phyloP scores from a whole-genome alignment of 805 yeast genomes.

The Saccharomycopsis selenospora region DNA sequence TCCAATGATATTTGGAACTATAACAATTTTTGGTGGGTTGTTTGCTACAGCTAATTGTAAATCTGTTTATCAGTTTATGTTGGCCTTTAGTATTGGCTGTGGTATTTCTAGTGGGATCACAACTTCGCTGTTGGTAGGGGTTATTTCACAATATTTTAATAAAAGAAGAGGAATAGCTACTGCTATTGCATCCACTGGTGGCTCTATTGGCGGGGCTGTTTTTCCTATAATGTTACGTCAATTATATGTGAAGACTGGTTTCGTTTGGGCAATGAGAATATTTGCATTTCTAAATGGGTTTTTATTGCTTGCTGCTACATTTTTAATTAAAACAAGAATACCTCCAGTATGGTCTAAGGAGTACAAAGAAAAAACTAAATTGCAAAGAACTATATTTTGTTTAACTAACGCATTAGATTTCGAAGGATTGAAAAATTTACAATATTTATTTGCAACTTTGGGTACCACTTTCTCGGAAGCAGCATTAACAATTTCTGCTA shows the following conservation, averaged over 20 bases:
- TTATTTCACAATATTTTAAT: constrained; percentile 60
- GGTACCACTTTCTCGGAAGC: constrained; percentile 43
- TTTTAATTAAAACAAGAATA: constrained; percentile 30
- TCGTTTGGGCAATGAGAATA: constrained; percentile 52
- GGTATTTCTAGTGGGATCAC: constrained; percentile 57
- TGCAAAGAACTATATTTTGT: constrained; percentile 26
- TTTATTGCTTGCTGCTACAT: constrained; percentile 24
- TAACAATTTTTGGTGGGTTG: constrained; percentile 43
- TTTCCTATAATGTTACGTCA: constrained; percentile 49
- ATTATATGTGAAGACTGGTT: constrained; percentile 45
- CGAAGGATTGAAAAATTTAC: constrained; percentile 35
- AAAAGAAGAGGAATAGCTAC: constrained; percentile 51
- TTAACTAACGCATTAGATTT: constrained; percentile 14
- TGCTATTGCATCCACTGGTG: constrained; percentile 46
- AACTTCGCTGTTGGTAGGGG: constrained; percentile 54
- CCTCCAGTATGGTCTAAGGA: constrained; percentile 2
- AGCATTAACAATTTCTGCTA: constrained; percentile 36
- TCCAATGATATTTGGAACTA: constrained; percentile 39
- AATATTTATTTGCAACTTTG: constrained; percentile 35
- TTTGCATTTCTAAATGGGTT: constrained; percentile 37
- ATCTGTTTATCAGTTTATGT: constrained; percentile 50
- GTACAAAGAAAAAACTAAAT: constrained; percentile 20
- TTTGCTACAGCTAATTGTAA: constrained; percentile 51
- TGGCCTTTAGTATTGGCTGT: constrained; percentile 47
- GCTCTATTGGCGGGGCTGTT: constrained; percentile 49